Evolutionary conservation across 2,329 filamentous ascomycete genomes (phyloP).

Genomic region (Penicillium sp.): DNA sequence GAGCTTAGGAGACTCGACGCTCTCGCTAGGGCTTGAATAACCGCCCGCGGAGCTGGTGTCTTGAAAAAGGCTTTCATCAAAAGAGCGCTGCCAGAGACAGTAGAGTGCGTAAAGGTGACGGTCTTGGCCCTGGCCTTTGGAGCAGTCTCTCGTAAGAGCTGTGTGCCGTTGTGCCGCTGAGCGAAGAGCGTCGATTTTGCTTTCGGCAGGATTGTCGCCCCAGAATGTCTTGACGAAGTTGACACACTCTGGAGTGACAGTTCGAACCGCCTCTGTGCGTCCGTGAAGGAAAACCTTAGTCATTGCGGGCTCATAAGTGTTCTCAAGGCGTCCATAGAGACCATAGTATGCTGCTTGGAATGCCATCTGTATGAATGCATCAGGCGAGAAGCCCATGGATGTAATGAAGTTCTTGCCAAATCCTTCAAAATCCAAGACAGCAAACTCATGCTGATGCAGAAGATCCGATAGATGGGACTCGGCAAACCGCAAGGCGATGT

Average conservation of each 20-base stretch:
- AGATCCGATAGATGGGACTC: constrained; percentile 90
- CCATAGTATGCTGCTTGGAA: constrained; percentile 98
- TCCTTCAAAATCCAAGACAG: constrained; percentile 77
- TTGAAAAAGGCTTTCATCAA: constrained; percentile 61
- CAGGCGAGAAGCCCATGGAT: constrained; percentile 90
- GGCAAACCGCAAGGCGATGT: constrained; percentile 85
- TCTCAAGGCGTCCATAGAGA: constrained; percentile 86
- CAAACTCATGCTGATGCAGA: constrained; percentile 94
- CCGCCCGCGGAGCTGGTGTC: constrained; percentile 55
- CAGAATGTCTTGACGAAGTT: constrained; percentile 91
- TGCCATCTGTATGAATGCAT: constrained; percentile 98
- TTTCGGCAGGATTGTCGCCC: constrained; percentile 75
- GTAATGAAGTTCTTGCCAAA: constrained; percentile 99
- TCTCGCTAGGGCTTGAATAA: constrained; percentile 54
- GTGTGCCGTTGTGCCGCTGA: constrained; percentile 80
- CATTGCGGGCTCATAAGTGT: constrained; percentile 97
- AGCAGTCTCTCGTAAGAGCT: constrained; percentile 71
- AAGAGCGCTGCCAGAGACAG: constrained; percentile 84
- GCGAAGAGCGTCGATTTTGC: constrained; percentile 79
- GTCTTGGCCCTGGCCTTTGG: constrained; percentile 86
- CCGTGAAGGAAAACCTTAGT: constrained; percentile 92
- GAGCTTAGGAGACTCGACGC: constrained; percentile 24
- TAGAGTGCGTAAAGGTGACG: constrained; percentile 90
- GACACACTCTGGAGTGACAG: constrained; percentile 75
- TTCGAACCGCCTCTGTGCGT: constrained; percentile 85